A percentile compares a stretch with the other conserved stretches of the same genome.
Evolutionary conservation across 2,329 filamentous ascomycete species (phyloP).

Genomic region (Sporothrix euskadiensis): DNA sequence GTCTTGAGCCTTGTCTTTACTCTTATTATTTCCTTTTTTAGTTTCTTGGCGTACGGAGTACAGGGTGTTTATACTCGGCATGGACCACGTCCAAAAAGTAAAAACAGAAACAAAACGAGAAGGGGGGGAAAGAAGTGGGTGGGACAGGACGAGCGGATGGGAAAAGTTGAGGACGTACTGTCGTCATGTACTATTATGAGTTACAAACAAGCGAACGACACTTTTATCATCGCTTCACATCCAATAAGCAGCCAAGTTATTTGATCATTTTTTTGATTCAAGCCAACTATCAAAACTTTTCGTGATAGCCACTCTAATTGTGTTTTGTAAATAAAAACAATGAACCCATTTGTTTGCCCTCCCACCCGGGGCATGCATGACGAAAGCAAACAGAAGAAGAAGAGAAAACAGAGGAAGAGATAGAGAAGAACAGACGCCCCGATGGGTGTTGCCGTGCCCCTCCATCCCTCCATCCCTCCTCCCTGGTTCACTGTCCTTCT

Average conservation of each 20-base stretch:
- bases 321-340: slow-evolving; percentile 10
- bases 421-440: background rate
- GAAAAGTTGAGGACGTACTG: background rate
- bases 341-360: slow-evolving; percentile 23
- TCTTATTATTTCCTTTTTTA: background rate
- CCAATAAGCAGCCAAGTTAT: background rate
- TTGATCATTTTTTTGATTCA: slow-evolving; percentile 28
- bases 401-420: background rate
- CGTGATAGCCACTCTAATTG: slow-evolving; percentile 22
- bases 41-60: slow-evolving; percentile 24
- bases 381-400: slow-evolving; percentile 10
- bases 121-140: background rate
- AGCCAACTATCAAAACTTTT: slow-evolving; percentile 23
- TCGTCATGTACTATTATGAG: background rate
- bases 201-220: background rate
- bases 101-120: background rate
- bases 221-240: background rate
- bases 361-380: slow-evolving; percentile 15
- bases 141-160: background rate
- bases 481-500: background rate
- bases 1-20: background rate
- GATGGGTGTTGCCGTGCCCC: background rate
- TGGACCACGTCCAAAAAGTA: background rate
- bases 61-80: slow-evolving; percentile 7
- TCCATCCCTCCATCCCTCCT: background rate